These are phyloP conservation scores for Chaetomium olivaceum DNA, from an alignment of 2,329 filamentous ascomycete species.

Conservation along the genomic window DNA sequence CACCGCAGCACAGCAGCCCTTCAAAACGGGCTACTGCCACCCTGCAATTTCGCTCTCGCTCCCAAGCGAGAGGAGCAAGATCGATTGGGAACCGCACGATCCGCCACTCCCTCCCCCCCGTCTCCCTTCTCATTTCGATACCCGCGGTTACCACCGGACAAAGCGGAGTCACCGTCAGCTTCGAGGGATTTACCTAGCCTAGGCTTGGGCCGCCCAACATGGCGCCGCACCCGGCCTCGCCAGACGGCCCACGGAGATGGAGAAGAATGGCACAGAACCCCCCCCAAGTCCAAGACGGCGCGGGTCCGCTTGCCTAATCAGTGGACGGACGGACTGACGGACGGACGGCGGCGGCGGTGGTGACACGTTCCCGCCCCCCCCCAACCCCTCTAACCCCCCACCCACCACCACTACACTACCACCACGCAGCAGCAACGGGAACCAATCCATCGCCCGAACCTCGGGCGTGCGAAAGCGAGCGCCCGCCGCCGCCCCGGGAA, in stretches of 20 bases:
- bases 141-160: slow-evolving; percentile 10
- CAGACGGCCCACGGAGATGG: slow-evolving; percentile 12
- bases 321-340: neutral
- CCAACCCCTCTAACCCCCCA: too few relatives aligned
- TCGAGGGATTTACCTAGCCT: slow-evolving; percentile 10
- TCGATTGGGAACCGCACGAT: slow-evolving; percentile 5
- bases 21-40: slow-evolving; percentile 16
- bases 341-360: neutral
- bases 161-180: slow-evolving; percentile 17
- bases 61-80: neutral
- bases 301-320: slow-evolving; percentile 17
- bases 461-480: neutral
- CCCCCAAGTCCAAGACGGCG: neutral
- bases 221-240: slow-evolving; percentile 18
- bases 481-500: neutral
- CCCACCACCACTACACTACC: neutral
- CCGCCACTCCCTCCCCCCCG: too few relatives aligned
- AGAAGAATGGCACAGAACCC: neutral
- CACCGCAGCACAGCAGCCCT: neutral
- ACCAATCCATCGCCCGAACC: neutral
- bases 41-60: slow-evolving; percentile 21
- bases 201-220: slow-evolving; percentile 16
- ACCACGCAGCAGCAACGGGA: neutral
- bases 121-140: neutral
- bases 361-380: neutral